phyloP scores from a whole-genome alignment of 2,329 filamentous ascomycete species.

The Alternaria sp. region DNA sequence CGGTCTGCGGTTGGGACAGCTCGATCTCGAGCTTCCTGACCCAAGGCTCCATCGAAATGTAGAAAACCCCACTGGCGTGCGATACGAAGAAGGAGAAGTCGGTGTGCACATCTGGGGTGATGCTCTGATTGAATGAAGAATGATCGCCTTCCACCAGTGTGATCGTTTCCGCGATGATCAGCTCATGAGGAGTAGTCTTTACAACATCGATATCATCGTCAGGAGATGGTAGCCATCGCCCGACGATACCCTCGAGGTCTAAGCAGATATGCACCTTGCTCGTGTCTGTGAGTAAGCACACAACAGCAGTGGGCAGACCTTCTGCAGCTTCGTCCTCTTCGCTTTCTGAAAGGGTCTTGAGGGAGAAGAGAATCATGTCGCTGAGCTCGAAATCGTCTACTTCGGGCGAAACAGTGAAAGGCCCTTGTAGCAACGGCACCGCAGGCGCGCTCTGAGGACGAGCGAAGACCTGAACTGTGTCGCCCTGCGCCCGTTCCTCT shows the following conservation, averaged over 20 bases:
- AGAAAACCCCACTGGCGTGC: conserved; percentile 62
- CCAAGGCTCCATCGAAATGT: conserved; percentile 66
- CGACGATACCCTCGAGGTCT: conserved; percentile 68
- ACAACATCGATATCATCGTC: conserved; percentile 33
- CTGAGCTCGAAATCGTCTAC: conserved; percentile 66
- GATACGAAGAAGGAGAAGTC: conserved; percentile 68
- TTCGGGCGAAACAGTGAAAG: conserved; percentile 63
- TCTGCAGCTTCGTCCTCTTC: conserved; percentile 59
- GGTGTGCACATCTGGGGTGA: conserved; percentile 64
- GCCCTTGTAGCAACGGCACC: conserved; percentile 69
- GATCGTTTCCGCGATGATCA: conserved; percentile 55
- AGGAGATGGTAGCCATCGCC: conserved; percentile 66
- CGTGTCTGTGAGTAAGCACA: conserved; percentile 65
- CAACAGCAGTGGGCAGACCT: conserved; percentile 64
- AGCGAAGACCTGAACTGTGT: conserved; percentile 61
- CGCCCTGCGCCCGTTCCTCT: conserved; percentile 53
- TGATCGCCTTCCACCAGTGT: conserved; percentile 35
- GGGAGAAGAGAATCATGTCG: conserved; percentile 66
- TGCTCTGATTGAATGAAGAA: conserved; percentile 59
- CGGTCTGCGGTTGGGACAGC: conserved; percentile 59
- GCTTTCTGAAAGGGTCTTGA: conserved; percentile 60
- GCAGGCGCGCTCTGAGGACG: conserved; percentile 63
- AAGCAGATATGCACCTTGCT: conserved; percentile 67
- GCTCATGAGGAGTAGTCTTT: conserved; percentile 37
- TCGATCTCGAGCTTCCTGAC: conserved; percentile 65